Base-by-base conservation (phyloP, 2,329 filamentous ascomycete species). In the Colletotrichum tabaci region DNA sequence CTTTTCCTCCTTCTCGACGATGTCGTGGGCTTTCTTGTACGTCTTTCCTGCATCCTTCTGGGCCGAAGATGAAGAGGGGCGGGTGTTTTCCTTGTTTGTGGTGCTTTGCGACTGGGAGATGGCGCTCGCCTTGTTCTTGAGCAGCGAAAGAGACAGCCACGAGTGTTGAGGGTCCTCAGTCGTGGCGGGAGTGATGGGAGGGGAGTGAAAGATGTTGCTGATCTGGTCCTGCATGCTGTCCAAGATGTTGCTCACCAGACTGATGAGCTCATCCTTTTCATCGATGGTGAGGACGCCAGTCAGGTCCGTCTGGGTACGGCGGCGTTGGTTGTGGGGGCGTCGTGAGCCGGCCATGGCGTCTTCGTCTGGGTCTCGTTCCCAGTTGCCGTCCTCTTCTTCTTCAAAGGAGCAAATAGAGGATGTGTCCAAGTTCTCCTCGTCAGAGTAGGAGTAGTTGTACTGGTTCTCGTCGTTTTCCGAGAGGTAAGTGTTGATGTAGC, bases 201-300 rank as follows among this genome's bases (percentile, higher is more conserved):
- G 81, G 7, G 82, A 83, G 74, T 89, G 87, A 74, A 91, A 91
- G 69, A 84, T 83, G 62, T 84, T 83, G 73, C 78, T 82, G 69
- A 91, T 82, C 50, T 88, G 84, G 62, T 83, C 84, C 67, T 87
- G 84, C 82, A 91, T 88, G 47, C 83, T 83, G 60, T 90, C 88
- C 46, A 86, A 87, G 73, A 90, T 87, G 56, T 84, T 83, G 35
- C 78, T 82, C 68, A 89, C 79, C 15, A 92, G 82, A 4, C 83
- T 81, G n/a, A 82, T 80, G 50, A 92, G 79, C 68, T 91, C 88
- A 42, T 82, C 82, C 74, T 84, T 86, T 76, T 91, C 87, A 2
- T 83, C 80, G 5, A 79, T 56, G 23, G 80, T 86, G 47, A 90
- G 78, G 62, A 88, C 77, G 35, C 82, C 82, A 63, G 85, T 88